Base-by-base conservation (phyloP, 129 eudicot genomes). In the Silybum marianum region DNA sequence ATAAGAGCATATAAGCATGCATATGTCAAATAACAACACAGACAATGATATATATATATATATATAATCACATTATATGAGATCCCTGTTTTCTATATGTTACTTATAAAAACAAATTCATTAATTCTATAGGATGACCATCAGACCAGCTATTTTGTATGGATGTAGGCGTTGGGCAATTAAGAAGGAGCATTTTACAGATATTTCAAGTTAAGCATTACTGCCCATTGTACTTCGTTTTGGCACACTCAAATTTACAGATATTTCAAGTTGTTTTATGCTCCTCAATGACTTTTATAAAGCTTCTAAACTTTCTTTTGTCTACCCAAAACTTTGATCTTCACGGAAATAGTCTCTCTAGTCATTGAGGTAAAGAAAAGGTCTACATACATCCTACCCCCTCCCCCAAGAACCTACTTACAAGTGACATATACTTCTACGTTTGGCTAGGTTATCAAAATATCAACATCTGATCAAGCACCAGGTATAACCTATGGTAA, bases 1-100 rank as follows among this genome's bases (percentile, higher is more conserved):
- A 40, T 74, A 62, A 25, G 51, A 69, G 70, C 81, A 66, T 28
- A 76, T 76, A 76, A 34, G 54, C 32, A 76, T 62, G 78, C 44
- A 74, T 18, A 51, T 2, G 16, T n/a, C 78, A 74, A 58, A 67
- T 46, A 78, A 26, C 74, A 78, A 66, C 62, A 39, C 8, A 23
- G 6, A 23, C n/a, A 1, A 19, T 4, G n/a, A 60, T 16, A 76
- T 16, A 48, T 13, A 48, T 38, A 38, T 38, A 38, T 38, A 7
- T 38, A 38, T 38, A 6, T 40, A 65, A 77, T 10, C 25, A 67
- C 81, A 39, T 66, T 66, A 51, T 25, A 18, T 62, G 69, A 62
- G 11, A 62, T 7, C 69, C 13, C 13, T 62, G 13, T 21, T 62
- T 62, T n/a, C 26, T n/a, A 9, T 62, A 21, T n/a, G 69, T 62